phyloP scores from a whole-genome alignment of 495 filamentous ascomycete genomes.

The Parachaetomium inaequale region DNA sequence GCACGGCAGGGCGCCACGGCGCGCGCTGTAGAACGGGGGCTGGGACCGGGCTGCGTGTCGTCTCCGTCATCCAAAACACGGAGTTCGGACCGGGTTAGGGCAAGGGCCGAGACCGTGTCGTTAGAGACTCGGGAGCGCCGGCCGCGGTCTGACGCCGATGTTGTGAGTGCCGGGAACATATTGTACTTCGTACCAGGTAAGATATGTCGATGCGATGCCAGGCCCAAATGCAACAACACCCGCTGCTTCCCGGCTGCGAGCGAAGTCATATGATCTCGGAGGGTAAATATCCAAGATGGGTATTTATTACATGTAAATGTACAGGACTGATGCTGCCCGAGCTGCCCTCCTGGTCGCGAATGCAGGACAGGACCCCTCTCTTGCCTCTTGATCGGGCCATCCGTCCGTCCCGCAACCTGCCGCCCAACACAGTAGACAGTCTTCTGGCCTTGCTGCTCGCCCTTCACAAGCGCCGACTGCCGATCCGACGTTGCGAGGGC shows the following conservation, averaged over 20 bases:
- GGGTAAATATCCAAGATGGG: background rate
- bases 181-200: too few relatives aligned
- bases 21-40: constrained; percentile 6
- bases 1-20: constrained; percentile 11
- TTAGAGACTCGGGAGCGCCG: too few relatives aligned
- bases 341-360: background rate
- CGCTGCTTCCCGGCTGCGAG: constrained; percentile 1
- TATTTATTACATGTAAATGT: background rate
- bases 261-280: background rate
- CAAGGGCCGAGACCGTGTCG: too few relatives aligned
- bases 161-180: too few relatives aligned
- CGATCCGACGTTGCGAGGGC: background rate
- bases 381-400: background rate
- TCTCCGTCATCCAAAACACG: constrained; percentile 4
- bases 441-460: background rate
- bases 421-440: background rate
- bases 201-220: too few relatives aligned
- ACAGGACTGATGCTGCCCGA: background rate
- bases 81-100: background rate
- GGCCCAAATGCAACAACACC: too few relatives aligned
- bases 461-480: constrained; percentile 4
- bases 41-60: constrained; percentile 4
- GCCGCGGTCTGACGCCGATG: too few relatives aligned
- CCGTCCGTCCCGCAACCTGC: background rate
- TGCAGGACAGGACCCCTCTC: background rate